These are phyloP conservation scores for Celoporthe dispersa DNA, from an alignment of 2,329 filamentous ascomycete species.

Conservation along the genomic window DNA sequence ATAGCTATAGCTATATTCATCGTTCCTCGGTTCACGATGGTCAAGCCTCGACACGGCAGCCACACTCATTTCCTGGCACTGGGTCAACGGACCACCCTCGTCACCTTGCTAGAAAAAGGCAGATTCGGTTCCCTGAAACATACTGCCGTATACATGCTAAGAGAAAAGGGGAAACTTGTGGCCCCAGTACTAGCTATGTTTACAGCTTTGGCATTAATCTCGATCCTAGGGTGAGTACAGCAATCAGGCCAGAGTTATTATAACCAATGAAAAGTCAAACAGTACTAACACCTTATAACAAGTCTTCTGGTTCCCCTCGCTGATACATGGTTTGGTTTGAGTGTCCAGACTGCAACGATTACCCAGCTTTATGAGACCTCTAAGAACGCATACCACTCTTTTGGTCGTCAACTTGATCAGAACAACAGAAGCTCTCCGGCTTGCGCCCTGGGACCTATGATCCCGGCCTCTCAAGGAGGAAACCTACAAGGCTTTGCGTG, in stretches of 20 bases:
- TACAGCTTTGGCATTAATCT: not conserved
- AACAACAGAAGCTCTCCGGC: not conserved
- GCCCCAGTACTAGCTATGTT: not conserved
- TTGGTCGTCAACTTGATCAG: not conserved
- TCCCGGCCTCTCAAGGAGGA: not conserved
- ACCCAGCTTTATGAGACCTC: constrained; percentile 7
- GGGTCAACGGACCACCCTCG: not conserved
- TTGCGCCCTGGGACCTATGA: not conserved
- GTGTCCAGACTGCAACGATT: constrained; percentile 2
- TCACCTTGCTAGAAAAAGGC: not conserved
- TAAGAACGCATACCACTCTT: not conserved
- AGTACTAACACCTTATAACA: not conserved
- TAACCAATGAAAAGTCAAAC: not conserved
- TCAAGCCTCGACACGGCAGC: not conserved
- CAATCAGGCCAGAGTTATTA: too few species aligned
- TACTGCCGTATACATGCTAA: not conserved
- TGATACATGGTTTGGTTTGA: constrained; percentile 10
- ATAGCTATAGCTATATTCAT: not conserved
- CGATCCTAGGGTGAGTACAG: not conserved
- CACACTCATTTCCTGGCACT: not conserved
- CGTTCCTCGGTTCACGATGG: not conserved
- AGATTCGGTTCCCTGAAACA: not conserved
- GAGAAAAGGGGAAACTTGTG: not conserved
- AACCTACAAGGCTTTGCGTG: not conserved
- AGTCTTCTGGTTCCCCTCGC: not conserved